Conservation (phyloP, 352 stramenopile genomes). For the Globisporangium polare region DNA sequence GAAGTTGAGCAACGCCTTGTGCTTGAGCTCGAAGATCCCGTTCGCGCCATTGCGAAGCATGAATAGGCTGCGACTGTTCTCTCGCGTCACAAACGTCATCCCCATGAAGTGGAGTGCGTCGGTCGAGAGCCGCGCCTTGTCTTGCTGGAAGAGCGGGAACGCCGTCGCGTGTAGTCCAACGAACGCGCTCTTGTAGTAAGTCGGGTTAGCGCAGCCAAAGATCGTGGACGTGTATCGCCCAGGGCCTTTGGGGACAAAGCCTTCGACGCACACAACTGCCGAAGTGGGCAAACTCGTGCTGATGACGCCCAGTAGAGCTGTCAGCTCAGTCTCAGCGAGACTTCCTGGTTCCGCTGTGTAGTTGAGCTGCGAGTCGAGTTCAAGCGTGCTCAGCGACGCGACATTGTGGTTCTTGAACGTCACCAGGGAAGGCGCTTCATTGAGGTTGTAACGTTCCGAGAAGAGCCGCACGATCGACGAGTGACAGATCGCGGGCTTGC, state of each 20-base stretch:
- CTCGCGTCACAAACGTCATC: slow-evolving; percentile 30
- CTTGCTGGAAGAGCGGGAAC: slow-evolving; percentile 19
- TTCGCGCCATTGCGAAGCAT: slow-evolving; percentile 3
- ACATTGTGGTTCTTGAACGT: slow-evolving; percentile 1
- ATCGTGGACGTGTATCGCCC: slow-evolving; percentile 22
- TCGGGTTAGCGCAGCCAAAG: slow-evolving; percentile 37
- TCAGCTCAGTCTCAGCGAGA: slow-evolving; percentile 34
- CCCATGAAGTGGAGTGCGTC: slow-evolving; percentile 25
- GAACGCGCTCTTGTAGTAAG: slow-evolving; percentile 30
- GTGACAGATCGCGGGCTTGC: slow-evolving; percentile 48
- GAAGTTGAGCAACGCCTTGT: slow-evolving; percentile 36
- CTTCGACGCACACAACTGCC: slow-evolving; percentile 43
- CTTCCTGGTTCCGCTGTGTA: slow-evolving; percentile 23
- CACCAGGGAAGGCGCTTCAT: slow-evolving; percentile 13
- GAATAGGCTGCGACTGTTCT: slow-evolving; percentile 26
- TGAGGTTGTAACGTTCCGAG: slow-evolving; percentile 28
- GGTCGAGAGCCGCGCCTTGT: slow-evolving; percentile 28
- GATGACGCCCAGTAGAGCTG: slow-evolving; percentile 50
- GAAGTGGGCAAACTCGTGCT: slow-evolving; percentile 44
- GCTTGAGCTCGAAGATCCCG: slow-evolving; percentile 16
- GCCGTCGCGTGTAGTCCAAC: slow-evolving; percentile 14
- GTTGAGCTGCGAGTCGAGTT: background rate
- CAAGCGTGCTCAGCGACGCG: background rate
- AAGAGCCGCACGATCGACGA: slow-evolving; percentile 46
- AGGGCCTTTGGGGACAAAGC: slow-evolving; percentile 27